Evolutionary conservation across 2,329 filamentous ascomycete species (phyloP), one percentile per base, ranked within the genome.

Genomic region (Stemphylium vesicarium): DNA sequence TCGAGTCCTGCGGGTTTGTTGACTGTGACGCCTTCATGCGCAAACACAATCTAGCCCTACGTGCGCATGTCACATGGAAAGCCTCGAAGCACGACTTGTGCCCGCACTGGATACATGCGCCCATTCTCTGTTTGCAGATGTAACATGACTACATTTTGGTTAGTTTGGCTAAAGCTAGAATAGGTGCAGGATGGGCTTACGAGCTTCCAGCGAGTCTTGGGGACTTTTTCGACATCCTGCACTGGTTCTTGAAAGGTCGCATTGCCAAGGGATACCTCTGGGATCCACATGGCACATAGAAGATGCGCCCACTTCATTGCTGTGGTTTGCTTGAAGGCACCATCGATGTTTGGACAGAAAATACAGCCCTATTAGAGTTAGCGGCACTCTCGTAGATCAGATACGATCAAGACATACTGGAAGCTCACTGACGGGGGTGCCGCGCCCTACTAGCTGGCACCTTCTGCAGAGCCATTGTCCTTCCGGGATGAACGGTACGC

Each of bases 171-270:
- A 10, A 24, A 38, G 8, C 2, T 3, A 10, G 2, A 37, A 9
- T 12, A 4, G 33, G n/a, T 10, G 13, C 4, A 4, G 1, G 4
- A 15, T 18, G 12, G 35, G 35, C 52, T 72, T 62, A 81, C 77
- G 42, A 97, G 80, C 74, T 91, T 96, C 95, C 95, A 99, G 59
- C 95, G 85, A 57, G 88, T 93, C 73, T 92, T 95, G 0, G 95
- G 95, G 3, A 99, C 94, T 76, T 97, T 97, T 73, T 99, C 95
- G 32, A 99, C 91, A 65, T 98, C 95, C 82, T 95, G 96, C 45
- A 99, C 92, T 0, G 95, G 95, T 71, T 99, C 95, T 91, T 98
- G 97, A 73, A 98, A 95, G 7, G 93, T 96, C 58, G 92, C 90
- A 70, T 99, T 99, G 12, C 93, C 95, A 44, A 99, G 85, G 4